Conservation (phyloP, 257 asterid genomes). For the Scutellaria barbata region DNA sequence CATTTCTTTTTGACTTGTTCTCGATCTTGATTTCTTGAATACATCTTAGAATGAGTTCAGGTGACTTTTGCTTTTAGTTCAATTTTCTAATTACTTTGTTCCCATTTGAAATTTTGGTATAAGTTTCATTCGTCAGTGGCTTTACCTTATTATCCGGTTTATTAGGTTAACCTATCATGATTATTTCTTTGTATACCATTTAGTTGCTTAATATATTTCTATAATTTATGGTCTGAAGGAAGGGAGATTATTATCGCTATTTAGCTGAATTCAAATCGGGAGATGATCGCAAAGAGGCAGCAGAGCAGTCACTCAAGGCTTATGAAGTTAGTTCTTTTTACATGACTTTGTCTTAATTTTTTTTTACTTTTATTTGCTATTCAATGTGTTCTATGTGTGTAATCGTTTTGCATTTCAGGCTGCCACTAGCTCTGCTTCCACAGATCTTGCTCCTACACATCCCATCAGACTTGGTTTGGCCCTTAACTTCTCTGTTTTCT, state of each 20-base stretch:
- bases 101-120: neutral
- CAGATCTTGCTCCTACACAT: conserved; percentile 78
- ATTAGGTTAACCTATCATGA: neutral
- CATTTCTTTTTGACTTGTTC: neutral
- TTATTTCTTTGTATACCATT: neutral
- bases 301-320: conserved; percentile 40
- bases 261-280: conserved; percentile 35
- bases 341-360: neutral
- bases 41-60: neutral
- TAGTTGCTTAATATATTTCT: conserved; percentile 8
- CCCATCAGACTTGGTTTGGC: conserved; percentile 82
- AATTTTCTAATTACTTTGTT: neutral
- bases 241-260: conserved; percentile 40
- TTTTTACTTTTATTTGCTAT: neutral
- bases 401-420: conserved; percentile 53
- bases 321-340: conserved; percentile 28
- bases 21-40: neutral
- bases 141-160: neutral
- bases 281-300: conserved; percentile 41
- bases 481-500: conserved; percentile 74
- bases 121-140: neutral
- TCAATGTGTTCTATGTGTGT: too few relatives aligned
- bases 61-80: neutral
- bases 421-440: conserved; percentile 65
- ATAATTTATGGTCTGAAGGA: conserved; percentile 22